phyloP scores from a whole-genome alignment of 2,329 filamentous ascomycete species.

The Aspergillus niger region DNA sequence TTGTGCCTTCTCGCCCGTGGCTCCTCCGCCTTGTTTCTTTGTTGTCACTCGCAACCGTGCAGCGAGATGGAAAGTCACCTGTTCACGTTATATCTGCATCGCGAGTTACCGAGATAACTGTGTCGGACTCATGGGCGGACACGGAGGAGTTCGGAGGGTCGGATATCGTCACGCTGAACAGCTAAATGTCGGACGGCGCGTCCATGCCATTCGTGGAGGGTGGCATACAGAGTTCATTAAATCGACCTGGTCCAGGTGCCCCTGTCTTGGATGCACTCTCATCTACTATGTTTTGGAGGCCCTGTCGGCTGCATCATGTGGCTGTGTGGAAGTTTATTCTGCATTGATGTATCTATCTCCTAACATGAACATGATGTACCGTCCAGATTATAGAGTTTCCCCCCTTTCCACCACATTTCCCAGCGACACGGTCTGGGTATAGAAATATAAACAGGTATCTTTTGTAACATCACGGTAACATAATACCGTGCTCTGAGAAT shows the following conservation, averaged over 20 bases:
- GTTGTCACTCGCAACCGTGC: background rate
- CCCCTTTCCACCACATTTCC: background rate
- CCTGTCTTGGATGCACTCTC: background rate
- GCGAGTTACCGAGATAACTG: background rate
- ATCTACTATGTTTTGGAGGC: background rate
- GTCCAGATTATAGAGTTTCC: background rate
- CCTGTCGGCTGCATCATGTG: background rate
- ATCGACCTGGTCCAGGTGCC: background rate
- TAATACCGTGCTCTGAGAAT: background rate
- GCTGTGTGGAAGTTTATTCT: background rate
- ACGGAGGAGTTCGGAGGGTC: background rate
- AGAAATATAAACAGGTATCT: background rate
- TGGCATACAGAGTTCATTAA: background rate
- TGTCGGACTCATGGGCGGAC: background rate
- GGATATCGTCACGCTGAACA: background rate
- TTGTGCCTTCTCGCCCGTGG: background rate
- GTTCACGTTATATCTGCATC: background rate
- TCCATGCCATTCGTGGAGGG: background rate
- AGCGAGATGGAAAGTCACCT: background rate
- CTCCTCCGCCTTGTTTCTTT: background rate
- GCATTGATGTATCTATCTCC: background rate
- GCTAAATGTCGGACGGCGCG: background rate
- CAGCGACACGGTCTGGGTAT: background rate
- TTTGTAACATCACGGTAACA: background rate
- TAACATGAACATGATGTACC: background rate